A percentile compares a stretch with the other conserved stretches of the same genome.
phyloP scores from a whole-genome alignment of 768 basidiomycete genomes.

The Collybia sordida region DNA sequence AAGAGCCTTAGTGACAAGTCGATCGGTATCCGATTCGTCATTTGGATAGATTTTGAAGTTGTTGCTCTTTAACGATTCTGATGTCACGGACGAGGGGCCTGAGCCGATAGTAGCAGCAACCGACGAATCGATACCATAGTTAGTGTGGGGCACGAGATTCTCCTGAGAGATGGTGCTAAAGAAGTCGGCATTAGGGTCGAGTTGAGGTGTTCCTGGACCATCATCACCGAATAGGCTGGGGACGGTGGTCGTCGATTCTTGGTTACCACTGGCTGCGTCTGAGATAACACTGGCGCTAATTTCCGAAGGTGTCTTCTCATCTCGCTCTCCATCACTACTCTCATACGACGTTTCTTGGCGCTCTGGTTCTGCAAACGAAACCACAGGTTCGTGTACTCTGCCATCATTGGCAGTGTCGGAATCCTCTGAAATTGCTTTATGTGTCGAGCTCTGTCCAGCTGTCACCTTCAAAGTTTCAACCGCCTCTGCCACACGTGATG shows the following conservation, averaged over 20 bases:
- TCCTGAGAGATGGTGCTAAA: slow-evolving; percentile 68
- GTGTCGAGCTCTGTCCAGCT: slow-evolving; percentile 25
- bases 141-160: slow-evolving; percentile 70
- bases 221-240: slow-evolving; percentile 90
- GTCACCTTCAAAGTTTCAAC: slow-evolving; percentile 68
- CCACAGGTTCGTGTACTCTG: slow-evolving; percentile 68
- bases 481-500: slow-evolving; percentile 76
- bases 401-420: slow-evolving; percentile 38
- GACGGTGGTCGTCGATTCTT: slow-evolving; percentile 82
- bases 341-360: slow-evolving; percentile 40
- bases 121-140: slow-evolving; percentile 81
- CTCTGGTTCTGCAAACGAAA: slow-evolving; percentile 83
- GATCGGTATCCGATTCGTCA: slow-evolving; percentile 85
- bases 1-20: slow-evolving; percentile 87
- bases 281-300: slow-evolving; percentile 64
- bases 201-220: slow-evolving; percentile 59
- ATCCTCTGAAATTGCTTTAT: slow-evolving; percentile 24
- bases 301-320: slow-evolving; percentile 72
- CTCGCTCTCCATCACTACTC: slow-evolving; percentile 35
- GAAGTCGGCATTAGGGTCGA: slow-evolving; percentile 78
- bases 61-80: slow-evolving; percentile 71
- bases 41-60: slow-evolving; percentile 89
- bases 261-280: slow-evolving; percentile 60
- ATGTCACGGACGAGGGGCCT: slow-evolving; percentile 77
- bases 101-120: slow-evolving; percentile 97